Base-by-base conservation (phyloP, 495 filamentous ascomycete species). In the Xylaria bambusicola region DNA sequence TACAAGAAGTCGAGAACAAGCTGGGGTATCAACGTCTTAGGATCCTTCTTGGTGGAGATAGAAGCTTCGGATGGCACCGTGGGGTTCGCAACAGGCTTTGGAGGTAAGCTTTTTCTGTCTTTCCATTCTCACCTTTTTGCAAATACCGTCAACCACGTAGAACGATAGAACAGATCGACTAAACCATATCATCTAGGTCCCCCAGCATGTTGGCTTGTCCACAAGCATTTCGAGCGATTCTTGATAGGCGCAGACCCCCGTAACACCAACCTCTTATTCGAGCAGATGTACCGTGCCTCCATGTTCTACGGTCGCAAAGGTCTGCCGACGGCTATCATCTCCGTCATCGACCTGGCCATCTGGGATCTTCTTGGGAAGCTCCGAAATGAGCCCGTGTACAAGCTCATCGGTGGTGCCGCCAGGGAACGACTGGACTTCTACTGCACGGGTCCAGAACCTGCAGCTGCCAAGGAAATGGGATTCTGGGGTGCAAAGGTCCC, bases 261-360 rank as follows among this genome's bases (percentile, higher is more conserved):
- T 47, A 88, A 96, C 66, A 92, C 88, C 52, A 96, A 93, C 70
- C 81, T 88, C 61, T 78, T 96, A 4, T 96, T 94, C 71, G 92
- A 97, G 73, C 90, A 94, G 73, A 96, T 97, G 92, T 97, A 96
- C 77, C 87, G 91, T 31, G 91, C 83, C 10, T 93, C 90, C 36
- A 93, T 95, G 88, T 97, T 95, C 81, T 96, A 97, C 69, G 92
- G 92, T 47, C 86, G 92, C 58, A 97, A 96, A 73, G 92, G 92
- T 18, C 82, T 97, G 23, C 87, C 92, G 2, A 84, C 93, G 12
- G 92, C 92, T 33, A 89, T 92, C 66, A 97, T 97, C 70, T 94
- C 90, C 0, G 92, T 95, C 60, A 93, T 97, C 65, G 92, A 97
- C 64, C 77, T 97, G 48, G 92, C 92, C 2, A 77, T 96, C 27